Evolutionary conservation across 805 yeast species (phyloP).

Genomic region (Blastobotrys americana): DNA sequence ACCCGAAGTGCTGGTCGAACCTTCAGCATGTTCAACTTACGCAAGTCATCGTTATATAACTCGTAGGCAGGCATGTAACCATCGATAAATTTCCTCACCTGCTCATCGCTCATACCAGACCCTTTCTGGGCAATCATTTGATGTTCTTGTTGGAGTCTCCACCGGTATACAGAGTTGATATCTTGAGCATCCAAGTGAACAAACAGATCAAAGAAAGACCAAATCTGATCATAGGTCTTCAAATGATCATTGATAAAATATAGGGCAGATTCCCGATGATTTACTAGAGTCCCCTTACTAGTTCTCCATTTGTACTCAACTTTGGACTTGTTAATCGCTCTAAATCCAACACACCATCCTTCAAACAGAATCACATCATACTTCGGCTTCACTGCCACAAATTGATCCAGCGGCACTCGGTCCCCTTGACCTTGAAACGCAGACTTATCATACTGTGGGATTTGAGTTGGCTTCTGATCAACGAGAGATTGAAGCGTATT

Average conservation of each 20-base stretch:
- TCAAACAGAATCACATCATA: slow-evolving; percentile 71
- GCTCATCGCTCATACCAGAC: slow-evolving; percentile 69
- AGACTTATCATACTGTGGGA: slow-evolving; percentile 79
- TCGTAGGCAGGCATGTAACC: slow-evolving; percentile 84
- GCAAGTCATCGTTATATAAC: slow-evolving; percentile 38
- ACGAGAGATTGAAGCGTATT: slow-evolving; percentile 32
- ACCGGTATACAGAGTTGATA: slow-evolving; percentile 56
- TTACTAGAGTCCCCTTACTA: slow-evolving; percentile 20
- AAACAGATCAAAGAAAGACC: slow-evolving; percentile 55
- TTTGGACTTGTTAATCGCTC: slow-evolving; percentile 33
- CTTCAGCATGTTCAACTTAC: slow-evolving; percentile 4
- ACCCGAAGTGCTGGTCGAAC: slow-evolving; percentile 9
- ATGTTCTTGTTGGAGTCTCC: slow-evolving; percentile 76
- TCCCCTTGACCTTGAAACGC: slow-evolving; percentile 71
- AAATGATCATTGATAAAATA: slow-evolving; percentile 47
- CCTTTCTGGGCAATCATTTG: slow-evolving; percentile 48
- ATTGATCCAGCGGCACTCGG: slow-evolving; percentile 38
- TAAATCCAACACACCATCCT: slow-evolving; percentile 91
- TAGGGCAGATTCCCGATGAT: slow-evolving; percentile 28
- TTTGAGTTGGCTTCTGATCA: slow-evolving; percentile 27
- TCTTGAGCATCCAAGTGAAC: slow-evolving; percentile 55
- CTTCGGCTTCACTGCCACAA: slow-evolving; percentile 35
- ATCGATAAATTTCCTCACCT: slow-evolving; percentile 63
- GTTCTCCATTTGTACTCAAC: slow-evolving; percentile 27
- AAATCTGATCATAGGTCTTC: slow-evolving; percentile 41